Percentiles rank a stretch among this genome's conserved stretches.
Conservation (phyloP, 371 early-diverging fungal genomes). For the Mucor ambiguus region DNA sequence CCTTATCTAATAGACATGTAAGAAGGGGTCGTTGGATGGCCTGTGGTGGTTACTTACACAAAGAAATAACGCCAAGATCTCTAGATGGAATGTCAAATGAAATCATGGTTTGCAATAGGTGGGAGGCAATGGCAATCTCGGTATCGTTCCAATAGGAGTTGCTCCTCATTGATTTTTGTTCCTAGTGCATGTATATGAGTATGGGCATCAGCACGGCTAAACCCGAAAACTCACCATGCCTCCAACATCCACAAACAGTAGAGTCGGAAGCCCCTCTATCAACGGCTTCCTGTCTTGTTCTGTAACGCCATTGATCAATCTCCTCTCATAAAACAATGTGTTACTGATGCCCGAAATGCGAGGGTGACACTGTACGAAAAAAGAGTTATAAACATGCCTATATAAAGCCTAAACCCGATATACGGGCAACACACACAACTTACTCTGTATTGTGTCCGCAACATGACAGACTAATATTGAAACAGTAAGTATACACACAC, state of each 20-base stretch:
- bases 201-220: background rate
- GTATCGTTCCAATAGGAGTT: slow-evolving; percentile 58
- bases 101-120: slow-evolving; percentile 45
- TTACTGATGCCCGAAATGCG: slow-evolving; percentile 78
- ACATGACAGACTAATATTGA: slow-evolving; percentile 55
- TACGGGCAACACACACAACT: background rate
- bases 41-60: slow-evolving; percentile 51
- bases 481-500: background rate
- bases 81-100: slow-evolving; percentile 37
- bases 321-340: slow-evolving; percentile 74
- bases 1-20: slow-evolving; percentile 53
- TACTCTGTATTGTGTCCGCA: slow-evolving; percentile 88
- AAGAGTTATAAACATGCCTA: background rate
- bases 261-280: slow-evolving; percentile 61
- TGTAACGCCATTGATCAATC: slow-evolving; percentile 61
- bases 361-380: slow-evolving; percentile 73
- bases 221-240: slow-evolving; percentile 29
- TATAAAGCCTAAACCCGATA: background rate
- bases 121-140: slow-evolving; percentile 53
- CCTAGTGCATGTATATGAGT: slow-evolving; percentile 16
- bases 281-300: slow-evolving; percentile 55
- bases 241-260: slow-evolving; percentile 71
- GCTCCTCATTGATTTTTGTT: slow-evolving; percentile 43
- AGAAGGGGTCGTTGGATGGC: background rate
- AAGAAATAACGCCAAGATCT: slow-evolving; percentile 69